Base-by-base conservation (phyloP, 257 asterid genomes). In the Primulina huaijiensis region DNA sequence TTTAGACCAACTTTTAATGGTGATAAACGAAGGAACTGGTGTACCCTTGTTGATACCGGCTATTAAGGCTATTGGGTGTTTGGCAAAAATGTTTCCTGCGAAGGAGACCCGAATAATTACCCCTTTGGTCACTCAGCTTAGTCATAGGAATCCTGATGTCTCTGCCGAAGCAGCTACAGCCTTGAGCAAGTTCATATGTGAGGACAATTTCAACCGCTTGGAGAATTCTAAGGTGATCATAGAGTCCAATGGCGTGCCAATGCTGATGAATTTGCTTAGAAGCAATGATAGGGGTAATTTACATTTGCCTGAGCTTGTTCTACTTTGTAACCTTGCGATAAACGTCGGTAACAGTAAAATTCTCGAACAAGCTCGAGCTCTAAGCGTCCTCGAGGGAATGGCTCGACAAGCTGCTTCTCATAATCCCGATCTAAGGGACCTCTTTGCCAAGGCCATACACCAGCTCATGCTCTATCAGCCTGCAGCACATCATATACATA, bases 1-100 rank as follows among this genome's bases (percentile, higher is more conserved):
- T n/a, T 55, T 87, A 17, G 87, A 87, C 70, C 94, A 87, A 76
- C 94, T 87, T n/a, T 23, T 85, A 72, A 75, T 77, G 34, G 87
- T 85, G 67, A 74, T 85, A 60, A 81, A 79, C 16, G 82, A 85
- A 70, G 85, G 78, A 14, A 11, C 20, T 2, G 55, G 58, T 25
- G 69, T 75, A 1, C 3, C 43, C 10, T 71, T 76, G 33, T 74
- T 82, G 76, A 75, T 64, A 27, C 87, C 87, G 0, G 82, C 89
- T 7, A 79, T 80, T 8, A 77, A 73, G 72, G 81, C 90, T 0
- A 71, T 87, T 2, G 94, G 90, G 0, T 83, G 88, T 75, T 68
- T 87, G 64, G 86, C 94, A 0, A 80, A 82, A 20, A 82, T 84
- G 73, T 87, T 87, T 40, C 80, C 89, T 0, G 89, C 89, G 0